These are phyloP conservation scores for Poa pratensis DNA, from an alignment of 176 grass and related monocot genomes.

Conservation along the genomic window DNA sequence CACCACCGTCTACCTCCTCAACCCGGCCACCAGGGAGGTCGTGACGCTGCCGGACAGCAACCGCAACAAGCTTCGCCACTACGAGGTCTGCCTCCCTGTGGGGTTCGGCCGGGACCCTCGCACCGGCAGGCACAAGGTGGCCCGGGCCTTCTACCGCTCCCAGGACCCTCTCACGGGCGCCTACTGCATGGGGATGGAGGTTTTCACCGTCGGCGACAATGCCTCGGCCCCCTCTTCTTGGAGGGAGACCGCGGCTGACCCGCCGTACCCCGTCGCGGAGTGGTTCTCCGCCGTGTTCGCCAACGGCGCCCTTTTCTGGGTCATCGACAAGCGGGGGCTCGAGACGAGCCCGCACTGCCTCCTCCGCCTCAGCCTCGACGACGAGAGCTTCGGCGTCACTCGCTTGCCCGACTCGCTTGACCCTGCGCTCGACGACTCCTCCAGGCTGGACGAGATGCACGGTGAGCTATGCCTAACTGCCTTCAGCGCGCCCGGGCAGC, in stretches of 20 bases:
- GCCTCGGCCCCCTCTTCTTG: background rate
- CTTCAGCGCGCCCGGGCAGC: background rate
- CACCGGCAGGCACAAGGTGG: slow-evolving; percentile 21
- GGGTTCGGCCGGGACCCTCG: background rate
- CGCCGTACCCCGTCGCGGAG: background rate
- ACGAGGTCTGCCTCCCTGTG: background rate
- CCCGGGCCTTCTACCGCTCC: slow-evolving; percentile 10
- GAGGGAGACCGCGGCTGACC: background rate
- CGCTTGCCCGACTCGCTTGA: background rate
- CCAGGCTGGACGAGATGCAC: background rate
- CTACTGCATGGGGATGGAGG: background rate
- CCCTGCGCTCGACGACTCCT: background rate
- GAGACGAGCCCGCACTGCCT: background rate
- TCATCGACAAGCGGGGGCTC: background rate
- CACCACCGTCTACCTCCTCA: background rate
- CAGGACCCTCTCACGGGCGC: background rate
- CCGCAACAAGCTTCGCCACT: background rate
- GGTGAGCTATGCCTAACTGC: background rate
- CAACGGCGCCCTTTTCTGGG: background rate
- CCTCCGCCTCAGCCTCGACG: background rate
- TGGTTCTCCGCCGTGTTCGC: background rate
- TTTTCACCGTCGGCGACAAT: background rate
- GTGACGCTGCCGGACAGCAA: background rate
- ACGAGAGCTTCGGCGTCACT: background rate
- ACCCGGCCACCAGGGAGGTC: slow-evolving; percentile 6